Base-by-base conservation (phyloP, 805 yeast species). In the Lachancea waltii region DNA sequence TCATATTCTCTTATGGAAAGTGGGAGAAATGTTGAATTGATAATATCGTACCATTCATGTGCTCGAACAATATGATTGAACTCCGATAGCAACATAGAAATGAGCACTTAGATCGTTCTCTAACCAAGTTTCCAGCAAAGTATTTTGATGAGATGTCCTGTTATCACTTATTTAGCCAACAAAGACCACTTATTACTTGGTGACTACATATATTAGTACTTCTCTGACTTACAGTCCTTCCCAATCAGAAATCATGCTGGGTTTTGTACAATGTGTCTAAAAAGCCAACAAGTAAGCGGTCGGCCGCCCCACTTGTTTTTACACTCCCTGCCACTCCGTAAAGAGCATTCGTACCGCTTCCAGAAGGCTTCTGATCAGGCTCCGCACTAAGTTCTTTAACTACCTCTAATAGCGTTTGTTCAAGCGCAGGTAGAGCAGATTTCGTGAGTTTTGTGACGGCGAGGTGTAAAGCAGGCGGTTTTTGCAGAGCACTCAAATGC, bases 241-340 rank as follows among this genome's bases (percentile, higher is more conserved):
- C n/a, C n/a, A n/a, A n/a, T 22, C 16, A 22, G 13, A 28, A 28
- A 15, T 29, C 42, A 15, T 55, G 59, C 19, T 47, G 46, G 14
- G 67, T 54, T 54, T 85, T 82, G 60, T 86, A 90, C 30, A 92
- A 56, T 6, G 85, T 69, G 56, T 92, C 95, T 19, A 92, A 63
- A 56, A 90, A 90, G 0, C 83, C 89, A 10, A 73, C 81, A 28
- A 90, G 82, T 8, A 90, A 61, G 40, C 72, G 70, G 42, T 83
- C 95, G 8, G 87, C 96, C 10, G 92, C 78, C 3, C 95, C 92
- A 0, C 79, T 73, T 0, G 96, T 86, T 41, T 74, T 67, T 16
- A 92, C 76, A 53, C 92, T 84, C 6, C 96, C 97, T 2, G 97
- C 97, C 33, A 90, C 94, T 48, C 98, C 98, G 54, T 90, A 90